A percentile compares a stretch with the other conserved stretches of the same genome.
These are phyloP conservation scores for Phialophora verrucosa DNA, from an alignment of 2,329 filamentous ascomycete genomes.

Conservation along the genomic window DNA sequence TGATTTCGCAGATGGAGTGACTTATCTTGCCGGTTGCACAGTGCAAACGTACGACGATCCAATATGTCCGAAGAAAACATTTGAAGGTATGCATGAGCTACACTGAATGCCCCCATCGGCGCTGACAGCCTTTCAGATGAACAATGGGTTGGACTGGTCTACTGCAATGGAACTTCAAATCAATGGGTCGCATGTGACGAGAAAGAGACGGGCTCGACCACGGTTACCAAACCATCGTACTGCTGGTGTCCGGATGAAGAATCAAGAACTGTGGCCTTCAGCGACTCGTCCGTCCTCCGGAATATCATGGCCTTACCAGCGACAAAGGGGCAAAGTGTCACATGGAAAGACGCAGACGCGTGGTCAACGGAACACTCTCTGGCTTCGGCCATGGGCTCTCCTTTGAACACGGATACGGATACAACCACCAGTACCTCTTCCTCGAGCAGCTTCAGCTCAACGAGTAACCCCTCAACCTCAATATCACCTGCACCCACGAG, in stretches of 20 bases:
- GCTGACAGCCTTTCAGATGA: slow-evolving; percentile 22
- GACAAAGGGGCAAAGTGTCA: slow-evolving; percentile 21
- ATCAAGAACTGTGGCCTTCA: slow-evolving; percentile 30
- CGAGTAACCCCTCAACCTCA: not conserved
- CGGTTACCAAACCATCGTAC: slow-evolving; percentile 27
- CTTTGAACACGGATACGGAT: not conserved
- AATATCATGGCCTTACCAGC: slow-evolving; percentile 34
- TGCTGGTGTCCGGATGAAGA: slow-evolving; percentile 33
- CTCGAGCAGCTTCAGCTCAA: slow-evolving; percentile 1
- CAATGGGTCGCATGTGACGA: slow-evolving; percentile 36
- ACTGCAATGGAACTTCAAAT: slow-evolving; percentile 36
- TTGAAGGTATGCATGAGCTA: slow-evolving; percentile 14
- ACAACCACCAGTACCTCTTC: slow-evolving; percentile 17
- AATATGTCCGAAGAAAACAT: slow-evolving; percentile 35
- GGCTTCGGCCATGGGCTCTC: not conserved
- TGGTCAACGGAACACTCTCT: slow-evolving; percentile 26
- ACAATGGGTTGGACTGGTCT: slow-evolving; percentile 36
- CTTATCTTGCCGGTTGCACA: slow-evolving; percentile 40
- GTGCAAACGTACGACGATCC: slow-evolving; percentile 35
- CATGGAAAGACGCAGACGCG: slow-evolving; percentile 28
- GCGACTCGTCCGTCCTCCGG: slow-evolving; percentile 24
- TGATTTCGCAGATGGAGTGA: slow-evolving; percentile 30
- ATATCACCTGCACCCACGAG: slow-evolving; percentile 1
- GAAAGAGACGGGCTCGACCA: slow-evolving; percentile 12
- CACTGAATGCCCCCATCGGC: not conserved